Conservation (phyloP, 1,284 basidiomycete species). For the Moniliella sp. region DNA sequence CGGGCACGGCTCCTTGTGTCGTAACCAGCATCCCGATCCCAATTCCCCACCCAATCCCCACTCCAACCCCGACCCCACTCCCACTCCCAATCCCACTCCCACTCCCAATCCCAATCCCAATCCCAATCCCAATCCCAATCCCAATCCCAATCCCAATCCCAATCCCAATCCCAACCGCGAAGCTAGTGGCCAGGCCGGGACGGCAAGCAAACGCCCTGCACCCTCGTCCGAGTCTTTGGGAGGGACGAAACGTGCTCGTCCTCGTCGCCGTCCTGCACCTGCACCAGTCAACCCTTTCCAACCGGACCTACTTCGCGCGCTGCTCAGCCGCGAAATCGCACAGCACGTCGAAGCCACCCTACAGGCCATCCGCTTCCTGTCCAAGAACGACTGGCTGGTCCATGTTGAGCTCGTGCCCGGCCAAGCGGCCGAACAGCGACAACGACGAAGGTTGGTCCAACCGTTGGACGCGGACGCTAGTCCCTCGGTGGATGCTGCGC, state of each 20-base stretch:
- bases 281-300: slow-evolving; percentile 24
- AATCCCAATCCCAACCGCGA: no score
- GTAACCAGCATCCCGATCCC: slow-evolving; percentile 15
- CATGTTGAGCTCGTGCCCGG: slow-evolving; percentile 63
- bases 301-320: slow-evolving; percentile 34
- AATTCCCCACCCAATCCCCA: no score
- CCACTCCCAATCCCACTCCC: no score
- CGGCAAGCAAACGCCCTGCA: no score
- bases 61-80: no score
- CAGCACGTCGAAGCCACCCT: slow-evolving; percentile 76
- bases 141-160: no score
- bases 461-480: slow-evolving; percentile 2
- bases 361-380: slow-evolving; percentile 75
- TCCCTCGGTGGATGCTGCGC: neutral
- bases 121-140: no score
- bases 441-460: slow-evolving; percentile 8
- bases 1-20: slow-evolving; percentile 15
- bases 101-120: no score
- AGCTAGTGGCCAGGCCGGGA: no score
- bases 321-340: slow-evolving; percentile 69
- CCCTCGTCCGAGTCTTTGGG: neutral
- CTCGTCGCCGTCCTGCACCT: slow-evolving; percentile 8
- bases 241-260: neutral
- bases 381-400: slow-evolving; percentile 68
- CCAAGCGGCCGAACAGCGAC: slow-evolving; percentile 45